These are phyloP conservation scores for Melanogaster broomeanus DNA, from an alignment of 768 basidiomycete species.

Conservation along the genomic window DNA sequence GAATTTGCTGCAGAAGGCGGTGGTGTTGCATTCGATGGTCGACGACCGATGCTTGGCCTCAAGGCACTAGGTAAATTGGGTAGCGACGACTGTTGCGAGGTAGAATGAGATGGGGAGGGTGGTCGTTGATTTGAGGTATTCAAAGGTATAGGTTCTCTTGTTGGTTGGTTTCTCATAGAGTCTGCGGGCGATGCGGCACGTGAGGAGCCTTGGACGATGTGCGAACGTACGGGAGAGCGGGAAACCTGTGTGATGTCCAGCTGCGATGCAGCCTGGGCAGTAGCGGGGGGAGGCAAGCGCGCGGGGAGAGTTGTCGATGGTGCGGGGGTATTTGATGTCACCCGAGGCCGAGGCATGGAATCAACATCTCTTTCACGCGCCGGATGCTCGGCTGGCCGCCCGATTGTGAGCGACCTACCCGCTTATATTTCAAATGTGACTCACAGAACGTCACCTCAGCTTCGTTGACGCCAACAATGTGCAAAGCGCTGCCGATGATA, in stretches of 20 bases:
- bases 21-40: slow-evolving; percentile 46
- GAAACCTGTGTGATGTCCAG: slow-evolving; percentile 24
- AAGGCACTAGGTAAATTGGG: slow-evolving; percentile 32
- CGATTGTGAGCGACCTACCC: slow-evolving; percentile 6
- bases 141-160: slow-evolving; percentile 25
- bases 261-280: slow-evolving; percentile 24
- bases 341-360: background rate
- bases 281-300: background rate
- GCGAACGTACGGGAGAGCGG: slow-evolving; percentile 23
- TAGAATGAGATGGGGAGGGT: slow-evolving; percentile 22
- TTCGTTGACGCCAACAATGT: slow-evolving; percentile 60
- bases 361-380: slow-evolving; percentile 22
- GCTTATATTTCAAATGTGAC: slow-evolving; percentile 5
- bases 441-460: slow-evolving; percentile 37
- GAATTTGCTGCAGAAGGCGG: slow-evolving; percentile 30
- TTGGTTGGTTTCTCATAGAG: slow-evolving; percentile 23
- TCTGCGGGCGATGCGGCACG: slow-evolving; percentile 44
- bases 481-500: slow-evolving; percentile 49
- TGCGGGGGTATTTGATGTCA: background rate
- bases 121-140: slow-evolving; percentile 18
- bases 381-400: slow-evolving; percentile 1
- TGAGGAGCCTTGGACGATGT: slow-evolving; percentile 29
- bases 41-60: slow-evolving; percentile 38
- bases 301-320: slow-evolving; percentile 5
- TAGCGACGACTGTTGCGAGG: slow-evolving; percentile 16